phyloP scores from a whole-genome alignment of 352 stramenopile species.

The Elongisporangium prolatum region DNA sequence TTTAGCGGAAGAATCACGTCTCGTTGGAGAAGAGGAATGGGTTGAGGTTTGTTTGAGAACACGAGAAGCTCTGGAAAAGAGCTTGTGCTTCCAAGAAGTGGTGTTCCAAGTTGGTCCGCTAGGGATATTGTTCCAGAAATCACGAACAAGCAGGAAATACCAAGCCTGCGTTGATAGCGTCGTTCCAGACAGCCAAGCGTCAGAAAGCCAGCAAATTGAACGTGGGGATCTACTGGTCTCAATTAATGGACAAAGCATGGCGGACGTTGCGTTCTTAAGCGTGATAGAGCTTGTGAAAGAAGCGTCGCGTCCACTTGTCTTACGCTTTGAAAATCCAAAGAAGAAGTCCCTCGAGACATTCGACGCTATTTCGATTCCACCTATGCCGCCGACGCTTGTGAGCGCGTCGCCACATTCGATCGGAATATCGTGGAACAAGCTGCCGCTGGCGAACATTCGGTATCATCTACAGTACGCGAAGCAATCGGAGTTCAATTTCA shows the following conservation, averaged over 20 bases:
- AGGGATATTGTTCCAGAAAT: slow-evolving; percentile 78
- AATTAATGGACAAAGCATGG: slow-evolving; percentile 68
- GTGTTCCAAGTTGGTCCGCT: slow-evolving; percentile 64
- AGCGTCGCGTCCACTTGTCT: slow-evolving; percentile 50
- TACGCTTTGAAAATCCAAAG: slow-evolving; percentile 66
- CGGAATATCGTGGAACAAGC: slow-evolving; percentile 58
- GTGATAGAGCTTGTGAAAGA: slow-evolving; percentile 81
- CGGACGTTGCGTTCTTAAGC: slow-evolving; percentile 52
- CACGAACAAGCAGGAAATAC: slow-evolving; percentile 56
- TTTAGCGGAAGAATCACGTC: slow-evolving; percentile 22
- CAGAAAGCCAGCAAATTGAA: slow-evolving; percentile 56
- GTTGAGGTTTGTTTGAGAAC: slow-evolving; percentile 61
- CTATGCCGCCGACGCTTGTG: slow-evolving; percentile 58
- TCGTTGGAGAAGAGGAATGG: slow-evolving; percentile 67
- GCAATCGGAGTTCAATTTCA: slow-evolving; percentile 55
- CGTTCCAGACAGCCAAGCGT: slow-evolving; percentile 74
- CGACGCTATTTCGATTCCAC: slow-evolving; percentile 51
- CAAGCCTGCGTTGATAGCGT: slow-evolving; percentile 78
- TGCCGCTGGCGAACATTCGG: slow-evolving; percentile 18
- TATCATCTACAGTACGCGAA: slow-evolving; percentile 69
- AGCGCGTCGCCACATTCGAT: slow-evolving; percentile 55
- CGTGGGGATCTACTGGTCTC: slow-evolving; percentile 68
- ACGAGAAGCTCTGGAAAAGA: slow-evolving; percentile 48
- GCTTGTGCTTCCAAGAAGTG: slow-evolving; percentile 34
- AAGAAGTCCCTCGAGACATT: slow-evolving; percentile 42